These are phyloP conservation scores for Rhizopogon sp. DNA, from an alignment of 768 basidiomycete genomes.

Conservation along the genomic window DNA sequence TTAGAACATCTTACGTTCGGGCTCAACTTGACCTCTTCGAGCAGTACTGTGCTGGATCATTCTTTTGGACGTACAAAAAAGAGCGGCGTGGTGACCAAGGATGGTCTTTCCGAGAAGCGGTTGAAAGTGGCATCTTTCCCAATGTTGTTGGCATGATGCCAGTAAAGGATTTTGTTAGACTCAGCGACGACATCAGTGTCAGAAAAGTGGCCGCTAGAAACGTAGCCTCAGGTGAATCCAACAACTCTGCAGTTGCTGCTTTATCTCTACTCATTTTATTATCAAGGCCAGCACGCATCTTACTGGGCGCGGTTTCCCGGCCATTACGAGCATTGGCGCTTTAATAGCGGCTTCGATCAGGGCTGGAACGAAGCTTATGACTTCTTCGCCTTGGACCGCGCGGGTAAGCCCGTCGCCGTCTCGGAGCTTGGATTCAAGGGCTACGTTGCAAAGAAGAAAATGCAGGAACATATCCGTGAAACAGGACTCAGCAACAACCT, in stretches of 20 bases:
- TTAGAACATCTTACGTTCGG: constrained; percentile 44
- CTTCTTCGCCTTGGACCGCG: constrained; percentile 39
- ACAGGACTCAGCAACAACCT: constrained; percentile 35
- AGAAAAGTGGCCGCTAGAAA: constrained; percentile 26
- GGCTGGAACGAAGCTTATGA: constrained; percentile 71
- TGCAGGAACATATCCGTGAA: constrained; percentile 37
- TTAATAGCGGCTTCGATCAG: constrained; percentile 55
- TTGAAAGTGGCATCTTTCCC: constrained; percentile 59
- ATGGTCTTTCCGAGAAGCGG: constrained; percentile 69
- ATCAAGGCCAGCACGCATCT: constrained; percentile 31
- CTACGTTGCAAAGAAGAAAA: constrained; percentile 50
- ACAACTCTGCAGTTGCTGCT: constrained; percentile 8
- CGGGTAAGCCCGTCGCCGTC: constrained; percentile 20
- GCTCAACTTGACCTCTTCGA: constrained; percentile 70
- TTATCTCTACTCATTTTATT: constrained; percentile 10
- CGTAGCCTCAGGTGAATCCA: constrained; percentile 28
- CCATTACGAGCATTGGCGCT: constrained; percentile 62
- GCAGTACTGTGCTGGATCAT: constrained; percentile 62
- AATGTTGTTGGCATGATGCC: constrained; percentile 38
- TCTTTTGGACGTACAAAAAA: constrained; percentile 86
- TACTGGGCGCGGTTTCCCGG: constrained; percentile 48
- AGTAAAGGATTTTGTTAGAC: constrained; percentile 13
- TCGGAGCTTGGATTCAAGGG: constrained; percentile 62
- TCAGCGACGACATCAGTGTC: constrained; percentile 13
- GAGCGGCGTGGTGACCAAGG: constrained; percentile 59